Evolutionary conservation across 768 basidiomycete species (phyloP), one percentile per base, ranked within the genome.

Genomic region (Pleurotus cornucopiae): DNA sequence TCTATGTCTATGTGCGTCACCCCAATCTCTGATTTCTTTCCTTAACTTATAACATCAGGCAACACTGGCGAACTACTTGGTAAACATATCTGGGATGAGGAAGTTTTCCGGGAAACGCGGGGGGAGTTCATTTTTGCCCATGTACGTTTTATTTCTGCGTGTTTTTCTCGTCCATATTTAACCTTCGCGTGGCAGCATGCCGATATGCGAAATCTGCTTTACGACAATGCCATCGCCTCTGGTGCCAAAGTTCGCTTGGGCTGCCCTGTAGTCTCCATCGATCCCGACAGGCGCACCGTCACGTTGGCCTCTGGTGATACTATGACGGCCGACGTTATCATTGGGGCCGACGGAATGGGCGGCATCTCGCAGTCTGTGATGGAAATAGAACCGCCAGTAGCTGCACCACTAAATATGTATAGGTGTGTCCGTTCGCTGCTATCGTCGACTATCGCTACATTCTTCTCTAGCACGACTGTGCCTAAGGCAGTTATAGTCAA

Each of bases 261-360:
- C 30, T 54, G 66, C 14, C 66, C 47, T 16, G 78, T 77, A 1
- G 57, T 57, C 1, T 58, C 58, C 1, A 57, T 74, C 20, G 68
- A 75, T 47, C 48, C 66, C 13, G 51, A 65, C 18, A 57, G 55
- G 30, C 65, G 66, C 25, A 65, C 60, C 40, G 73, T 77, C 6
- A 72, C 63, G 0, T 60, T 76, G 3, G 68, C 68, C 7, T 71
- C 68, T 7, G 82, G 83, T 2, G 67, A 75, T 38, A 69, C 64
- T 9, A 51, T 83, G 11, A 64, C 57, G 4, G 80, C 76, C 14
- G 77, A 85, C 62, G 71, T 84, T 20, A 72, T 85, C 56, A 67
- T 85, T 49, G 83, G 83, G 12, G 82, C 84, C 1, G 84, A 85
- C 59, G 84, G 84, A 2, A 59, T 63, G 21, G 60, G 62, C 4